Base-by-base conservation (phyloP, 1,284 basidiomycete species). In the Vanrija sp. region DNA sequence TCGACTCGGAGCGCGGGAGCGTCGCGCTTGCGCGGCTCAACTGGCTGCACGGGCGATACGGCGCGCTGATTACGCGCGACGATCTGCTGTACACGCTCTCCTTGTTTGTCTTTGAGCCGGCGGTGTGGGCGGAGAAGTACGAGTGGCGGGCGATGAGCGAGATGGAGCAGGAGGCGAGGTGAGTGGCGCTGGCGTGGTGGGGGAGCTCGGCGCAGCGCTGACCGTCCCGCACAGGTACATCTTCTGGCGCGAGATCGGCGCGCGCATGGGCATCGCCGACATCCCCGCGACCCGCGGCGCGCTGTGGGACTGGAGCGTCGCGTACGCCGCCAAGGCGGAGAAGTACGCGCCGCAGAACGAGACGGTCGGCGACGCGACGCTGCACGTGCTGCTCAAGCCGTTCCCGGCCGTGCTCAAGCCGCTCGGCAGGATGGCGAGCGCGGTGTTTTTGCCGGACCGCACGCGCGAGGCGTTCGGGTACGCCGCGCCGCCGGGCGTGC, bases 181-280 rank as follows among this genome's bases (percentile, higher is more conserved):
- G 49, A 50, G 56, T 57, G 0, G 29, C 19, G n/a, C 14, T 6
- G 29, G 6, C 23, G 46, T 38, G 15, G 29, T 2, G n/a, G 5
- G 10, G n/a, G 16, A 12, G 25, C 3, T 34, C 21, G 4, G 7
- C 19, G 18, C 34, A 16, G 43, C 34, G 34, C 51, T 57, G 43
- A 50, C 38, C 38, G 34, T 12, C 7, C 34, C 34, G 34, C 10
- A 2, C 45, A 57, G 56, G 16, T 60, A 60, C 45, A 46, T 60
- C 26, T 47, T 53, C 46, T 60, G 58, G 58, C 58, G 58, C 43
- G 58, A 60, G 40, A 46, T 60, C 18, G 58, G 58, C n/a, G 58
- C 58, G 3, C 58, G 58, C 18, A 60, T 60, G 58, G 51, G 49
- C 21, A 60, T 60, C 21, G 38, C 40, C 3, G 38, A 53, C 46